Base-by-base conservation (phyloP, 495 filamentous ascomycete genomes). In the Xeromyces bisporus region DNA sequence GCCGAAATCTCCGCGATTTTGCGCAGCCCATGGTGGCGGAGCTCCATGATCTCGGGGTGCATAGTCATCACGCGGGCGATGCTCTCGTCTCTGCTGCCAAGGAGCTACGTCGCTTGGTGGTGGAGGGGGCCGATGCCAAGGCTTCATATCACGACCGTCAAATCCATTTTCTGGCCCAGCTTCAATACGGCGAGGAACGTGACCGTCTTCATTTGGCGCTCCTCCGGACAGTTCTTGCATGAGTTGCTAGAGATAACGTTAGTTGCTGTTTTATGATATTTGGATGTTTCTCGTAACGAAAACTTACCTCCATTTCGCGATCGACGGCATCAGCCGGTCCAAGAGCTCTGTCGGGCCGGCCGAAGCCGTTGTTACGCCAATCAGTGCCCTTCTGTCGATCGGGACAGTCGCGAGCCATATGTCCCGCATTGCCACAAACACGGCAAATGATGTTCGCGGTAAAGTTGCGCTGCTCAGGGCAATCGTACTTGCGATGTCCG, bases 371-470 rank as follows among this genome's bases (percentile, higher is more conserved):
- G 43, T 92, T 92, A 36, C 87, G 84, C 83, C 82, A 94, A 50
- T 81, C 83, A 16, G 72, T 71, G 48, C 89, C 89, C 46, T 80
- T 71, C 56, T 86, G 80, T 47, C 83, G 72, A 47, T 96, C 85
- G 14, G 84, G 81, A 63, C 89, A 99, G 61, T 91, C 84, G 43
- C 82, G 72, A 37, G 77, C 83, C 79, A 93, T 86, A 46, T 93
- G 83, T 1, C 83, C 83, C 35, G 83, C 83, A 43, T 91, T 87
- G 32, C 91, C 91, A 58, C 91, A 99, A 46, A 93, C 80, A 41
- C 89, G 87, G 64, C 91, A 99, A 54, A 99, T 99, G 56, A 96
- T 94, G 51, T 85, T 93, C 43, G 91, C 84, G 15, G 91, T 96
- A 58, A 79, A 96, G 55, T 99, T 99, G 50, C 81, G 78, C 53